A percentile compares a stretch with the other conserved stretches of the same genome.
phyloP scores from a whole-genome alignment of 768 basidiomycete genomes.

The Neoboletus magnificus region DNA sequence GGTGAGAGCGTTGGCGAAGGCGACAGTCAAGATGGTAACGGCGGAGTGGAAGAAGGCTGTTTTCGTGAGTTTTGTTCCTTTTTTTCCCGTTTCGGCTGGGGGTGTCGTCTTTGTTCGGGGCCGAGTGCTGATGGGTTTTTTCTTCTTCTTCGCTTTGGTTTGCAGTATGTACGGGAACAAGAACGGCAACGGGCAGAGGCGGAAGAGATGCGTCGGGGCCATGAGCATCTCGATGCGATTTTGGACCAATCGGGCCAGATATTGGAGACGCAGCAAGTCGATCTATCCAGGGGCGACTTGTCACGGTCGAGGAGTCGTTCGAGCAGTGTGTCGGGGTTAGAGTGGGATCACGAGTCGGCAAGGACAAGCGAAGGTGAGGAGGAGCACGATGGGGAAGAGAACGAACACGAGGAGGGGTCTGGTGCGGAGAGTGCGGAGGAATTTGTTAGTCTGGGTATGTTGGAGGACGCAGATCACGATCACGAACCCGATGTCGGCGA shows the following conservation, averaged over 20 bases:
- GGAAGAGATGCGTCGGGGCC: slow-evolving; percentile 77
- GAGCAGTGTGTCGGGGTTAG: slow-evolving; percentile 41
- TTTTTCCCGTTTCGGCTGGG: not conserved
- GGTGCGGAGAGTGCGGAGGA: slow-evolving; percentile 34
- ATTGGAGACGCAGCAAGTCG: slow-evolving; percentile 77
- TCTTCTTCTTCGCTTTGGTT: not conserved
- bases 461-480: slow-evolving; percentile 12
- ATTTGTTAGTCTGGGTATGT: slow-evolving; percentile 32
- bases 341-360: slow-evolving; percentile 19
- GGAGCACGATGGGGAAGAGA: slow-evolving; percentile 18
- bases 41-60: slow-evolving; percentile 89
- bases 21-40: slow-evolving; percentile 64
- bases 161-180: slow-evolving; percentile 71
- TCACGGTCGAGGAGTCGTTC: slow-evolving; percentile 55
- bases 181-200: slow-evolving; percentile 59
- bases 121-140: not conserved
- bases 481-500: not conserved
- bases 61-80: slow-evolving; percentile 48
- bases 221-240: slow-evolving; percentile 86
- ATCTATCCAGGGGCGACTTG: slow-evolving; percentile 52
- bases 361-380: slow-evolving; percentile 22
- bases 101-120: not conserved
- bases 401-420: slow-evolving; percentile 23
- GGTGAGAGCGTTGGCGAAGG: slow-evolving; percentile 63
- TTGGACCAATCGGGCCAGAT: slow-evolving; percentile 86